Evolutionary conservation across 352 stramenopile species (phyloP).

Genomic region (Phytophthora pistaciae): DNA sequence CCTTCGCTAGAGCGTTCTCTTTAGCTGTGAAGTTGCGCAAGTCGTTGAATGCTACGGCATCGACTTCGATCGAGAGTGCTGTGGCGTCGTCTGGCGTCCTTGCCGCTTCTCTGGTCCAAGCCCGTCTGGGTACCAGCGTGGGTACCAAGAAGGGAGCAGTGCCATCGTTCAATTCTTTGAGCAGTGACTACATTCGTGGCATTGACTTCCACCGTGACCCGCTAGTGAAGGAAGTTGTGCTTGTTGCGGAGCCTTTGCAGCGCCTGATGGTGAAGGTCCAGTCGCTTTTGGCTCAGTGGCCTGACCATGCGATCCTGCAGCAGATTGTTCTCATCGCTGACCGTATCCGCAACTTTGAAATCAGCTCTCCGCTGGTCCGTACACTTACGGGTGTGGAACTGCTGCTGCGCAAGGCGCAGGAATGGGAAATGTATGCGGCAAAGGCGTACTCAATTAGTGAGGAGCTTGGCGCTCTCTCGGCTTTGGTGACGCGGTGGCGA

Average conservation of each 20-base stretch:
- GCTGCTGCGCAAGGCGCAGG: constrained; percentile 96
- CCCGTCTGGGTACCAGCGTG: constrained; percentile 57
- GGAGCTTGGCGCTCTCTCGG: constrained; percentile 92
- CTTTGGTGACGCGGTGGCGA: constrained; percentile 97
- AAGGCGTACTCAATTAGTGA: constrained; percentile 92
- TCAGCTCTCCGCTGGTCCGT: constrained; percentile 87
- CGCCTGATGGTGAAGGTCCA: constrained; percentile 91
- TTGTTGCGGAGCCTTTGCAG: constrained; percentile 90
- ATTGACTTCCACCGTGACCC: constrained; percentile 96
- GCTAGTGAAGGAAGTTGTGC: constrained; percentile 93
- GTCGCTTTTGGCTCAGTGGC: constrained; percentile 94
- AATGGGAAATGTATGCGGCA: constrained; percentile 98
- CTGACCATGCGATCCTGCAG: constrained; percentile 97
- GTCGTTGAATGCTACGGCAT: constrained; percentile 67
- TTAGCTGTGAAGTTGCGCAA: constrained; percentile 74
- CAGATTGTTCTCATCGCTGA: constrained; percentile 93
- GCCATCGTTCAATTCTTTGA: constrained; percentile 66
- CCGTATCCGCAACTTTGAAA: constrained; percentile 89
- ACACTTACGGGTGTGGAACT: constrained; percentile 97
- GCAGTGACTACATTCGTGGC: constrained; percentile 77
- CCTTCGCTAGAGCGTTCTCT: constrained; percentile 78
- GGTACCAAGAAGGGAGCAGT: constrained; percentile 38
- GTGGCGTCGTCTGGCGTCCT: constrained; percentile 65
- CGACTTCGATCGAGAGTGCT: constrained; percentile 52
- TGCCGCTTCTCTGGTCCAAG: constrained; percentile 77